These are phyloP conservation scores for Collybiopsis confluens DNA, from an alignment of 768 basidiomycete species.

Conservation along the genomic window DNA sequence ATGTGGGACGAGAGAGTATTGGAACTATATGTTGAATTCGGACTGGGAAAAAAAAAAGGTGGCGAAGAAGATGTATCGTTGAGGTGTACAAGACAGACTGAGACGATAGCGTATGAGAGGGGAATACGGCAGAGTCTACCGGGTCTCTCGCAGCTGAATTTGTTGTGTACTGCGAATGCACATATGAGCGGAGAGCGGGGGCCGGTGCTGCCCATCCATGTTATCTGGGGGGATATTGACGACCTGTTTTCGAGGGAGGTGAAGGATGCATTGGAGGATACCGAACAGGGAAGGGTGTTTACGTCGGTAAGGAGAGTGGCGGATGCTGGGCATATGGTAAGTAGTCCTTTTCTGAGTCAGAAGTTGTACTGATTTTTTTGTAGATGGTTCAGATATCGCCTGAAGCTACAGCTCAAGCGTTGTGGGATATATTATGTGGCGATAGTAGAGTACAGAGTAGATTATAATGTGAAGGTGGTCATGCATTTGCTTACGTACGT, in stretches of 20 bases:
- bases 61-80: background rate
- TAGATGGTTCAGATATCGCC: conserved; percentile 5
- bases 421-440: background rate
- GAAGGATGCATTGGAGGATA: conserved; percentile 4
- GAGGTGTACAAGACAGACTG: background rate
- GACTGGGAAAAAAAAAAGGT: background rate
- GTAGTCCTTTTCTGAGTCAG: background rate
- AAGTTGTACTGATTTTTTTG: background rate
- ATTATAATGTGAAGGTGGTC: background rate
- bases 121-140: conserved; percentile 2
- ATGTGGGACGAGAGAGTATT: conserved; percentile 6
- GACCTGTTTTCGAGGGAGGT: conserved; percentile 4
- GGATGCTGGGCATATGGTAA: conserved; percentile 6
- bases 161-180: conserved; percentile 1
- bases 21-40: background rate
- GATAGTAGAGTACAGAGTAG: too few relatives aligned
- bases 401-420: background rate
- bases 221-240: conserved; percentile 6
- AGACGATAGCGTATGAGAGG: background rate
- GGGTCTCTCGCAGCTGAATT: conserved; percentile 3
- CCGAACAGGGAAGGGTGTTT: conserved; percentile 4
- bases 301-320: conserved; percentile 6
- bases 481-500: background rate
- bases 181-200: background rate
- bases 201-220: background rate